Base-by-base conservation (phyloP, 2,329 filamentous ascomycete species). In the Ceratocystis harringtonii region DNA sequence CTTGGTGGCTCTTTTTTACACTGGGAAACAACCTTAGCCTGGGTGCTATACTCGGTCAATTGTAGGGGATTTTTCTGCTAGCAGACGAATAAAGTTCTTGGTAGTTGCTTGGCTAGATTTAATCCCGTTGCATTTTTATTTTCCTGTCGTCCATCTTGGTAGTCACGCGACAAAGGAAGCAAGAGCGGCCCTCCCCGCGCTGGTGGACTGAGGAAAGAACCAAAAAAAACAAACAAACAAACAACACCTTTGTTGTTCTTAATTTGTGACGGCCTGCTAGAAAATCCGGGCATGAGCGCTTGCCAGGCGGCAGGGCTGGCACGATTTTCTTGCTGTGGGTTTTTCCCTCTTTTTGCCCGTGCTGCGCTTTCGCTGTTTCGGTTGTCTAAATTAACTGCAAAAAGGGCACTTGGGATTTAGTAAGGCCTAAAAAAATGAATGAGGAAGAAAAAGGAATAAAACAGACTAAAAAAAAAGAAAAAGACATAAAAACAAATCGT, bases 1-100 rank as follows among this genome's bases (percentile, higher is more conserved):
- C 2, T 57, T 57, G 52, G 52, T 28, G 52, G 52, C 52, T 30
- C 52, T 25, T 25, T 57, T 57, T 32, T 57, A 32, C 10, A 30
- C 52, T 57, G 52, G 52, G 8, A 57, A 44, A 44, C 19, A 61
- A 32, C 43, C 36, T 62, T 62, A 30, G 61, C 15, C 8, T 48
- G 48, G 7, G 52, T 57, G 28, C 25, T 32, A 57, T 57, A 57
- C 17, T 57, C 52, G 52, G 52, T 57, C 52, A 57, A 57, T 57
- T 57, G 52, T 30, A 57, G 52, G 52, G 52, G 52, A n/a, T 6
- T 57, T 57, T 22, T 61, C 28, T 61, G 3, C 32, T 12, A 22
- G 48, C 8, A 36, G 19, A 12, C 48, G 48, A 50, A 57, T 19
- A 30, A 30, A 57, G 28, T 10, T 32, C 8, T 22, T 10, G 22